Conservation (phyloP, 192 early-diverging fungal species). For the Coemansia sp. region DNA sequence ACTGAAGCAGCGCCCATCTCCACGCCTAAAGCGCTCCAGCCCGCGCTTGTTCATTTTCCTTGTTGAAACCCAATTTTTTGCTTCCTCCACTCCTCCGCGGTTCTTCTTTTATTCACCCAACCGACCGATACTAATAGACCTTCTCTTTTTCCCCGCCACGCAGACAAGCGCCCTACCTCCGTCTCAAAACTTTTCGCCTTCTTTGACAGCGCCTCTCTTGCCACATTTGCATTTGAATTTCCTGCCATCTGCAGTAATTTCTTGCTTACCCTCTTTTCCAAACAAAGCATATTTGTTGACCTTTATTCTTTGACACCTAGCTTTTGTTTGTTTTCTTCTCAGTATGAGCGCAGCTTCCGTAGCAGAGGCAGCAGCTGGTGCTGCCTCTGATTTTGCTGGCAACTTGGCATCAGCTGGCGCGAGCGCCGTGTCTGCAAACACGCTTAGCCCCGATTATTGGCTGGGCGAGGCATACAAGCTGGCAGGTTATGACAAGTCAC, state of each 20-base stretch:
- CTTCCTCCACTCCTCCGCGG: constrained; percentile 9
- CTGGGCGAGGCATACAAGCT: constrained; percentile 35
- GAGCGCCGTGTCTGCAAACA: constrained; percentile 20
- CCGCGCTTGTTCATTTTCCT: background rate
- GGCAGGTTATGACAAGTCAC: constrained; percentile 47
- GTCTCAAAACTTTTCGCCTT: background rate
- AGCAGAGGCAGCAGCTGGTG: constrained; percentile 7
- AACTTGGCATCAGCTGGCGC: constrained; percentile 5
- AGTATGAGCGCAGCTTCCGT: constrained; percentile 4
- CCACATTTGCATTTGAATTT: constrained; percentile 3
- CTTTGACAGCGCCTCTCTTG: background rate
- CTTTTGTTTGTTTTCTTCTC: background rate
- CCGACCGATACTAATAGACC: background rate
- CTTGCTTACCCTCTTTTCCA: background rate
- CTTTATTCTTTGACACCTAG: background rate
- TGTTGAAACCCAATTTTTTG: constrained; percentile 7
- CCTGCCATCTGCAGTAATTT: constrained; percentile 1
- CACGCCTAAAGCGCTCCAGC: constrained; percentile 1
- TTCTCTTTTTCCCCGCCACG: background rate
- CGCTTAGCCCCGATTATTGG: constrained; percentile 43
- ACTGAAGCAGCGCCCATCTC: constrained; percentile 4
- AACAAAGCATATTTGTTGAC: background rate
- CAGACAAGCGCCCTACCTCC: background rate
- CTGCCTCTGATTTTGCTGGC: constrained; percentile 1
- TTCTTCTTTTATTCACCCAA: constrained; percentile 2